Conservation (phyloP, 345 rosid genomes). For the Angophora floribunda region DNA sequence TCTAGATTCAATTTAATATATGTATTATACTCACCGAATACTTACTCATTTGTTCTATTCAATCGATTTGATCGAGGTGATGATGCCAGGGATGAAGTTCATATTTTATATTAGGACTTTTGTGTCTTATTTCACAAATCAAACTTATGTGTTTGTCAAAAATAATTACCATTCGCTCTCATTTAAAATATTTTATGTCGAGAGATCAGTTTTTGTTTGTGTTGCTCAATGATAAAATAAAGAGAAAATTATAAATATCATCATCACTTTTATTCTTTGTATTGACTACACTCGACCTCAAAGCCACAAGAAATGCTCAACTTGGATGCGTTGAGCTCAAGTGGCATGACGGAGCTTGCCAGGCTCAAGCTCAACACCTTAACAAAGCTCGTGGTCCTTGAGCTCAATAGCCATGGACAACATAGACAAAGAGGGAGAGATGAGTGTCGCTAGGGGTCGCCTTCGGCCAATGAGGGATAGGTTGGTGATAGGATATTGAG, state of each 20-base stretch:
- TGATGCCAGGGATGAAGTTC: background rate
- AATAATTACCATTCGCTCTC: background rate
- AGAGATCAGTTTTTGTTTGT: background rate
- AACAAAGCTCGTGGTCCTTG: background rate
- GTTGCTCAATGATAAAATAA: background rate
- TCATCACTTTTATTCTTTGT: background rate
- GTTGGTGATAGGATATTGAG: background rate
- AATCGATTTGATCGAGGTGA: background rate
- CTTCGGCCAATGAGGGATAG: background rate
- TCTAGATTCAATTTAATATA: background rate
- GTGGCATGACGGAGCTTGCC: background rate
- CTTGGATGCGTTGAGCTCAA: background rate
- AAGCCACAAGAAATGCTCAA: background rate
- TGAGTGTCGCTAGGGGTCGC: background rate
- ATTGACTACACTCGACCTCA: background rate
- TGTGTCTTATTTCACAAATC: background rate
- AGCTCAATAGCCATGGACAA: background rate
- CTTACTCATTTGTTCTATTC: background rate
- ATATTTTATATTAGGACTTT: background rate
- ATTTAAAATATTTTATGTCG: background rate
- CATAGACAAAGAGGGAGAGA: background rate
- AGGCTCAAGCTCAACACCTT: background rate
- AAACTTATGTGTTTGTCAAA: background rate
- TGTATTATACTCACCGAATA: background rate
- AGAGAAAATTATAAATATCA: background rate